Percentiles rank a stretch among this genome's conserved stretches.
These are phyloP conservation scores for Paraphoma sp. DNA, from an alignment of 2,329 filamentous ascomycete species.

Conservation along the genomic window DNA sequence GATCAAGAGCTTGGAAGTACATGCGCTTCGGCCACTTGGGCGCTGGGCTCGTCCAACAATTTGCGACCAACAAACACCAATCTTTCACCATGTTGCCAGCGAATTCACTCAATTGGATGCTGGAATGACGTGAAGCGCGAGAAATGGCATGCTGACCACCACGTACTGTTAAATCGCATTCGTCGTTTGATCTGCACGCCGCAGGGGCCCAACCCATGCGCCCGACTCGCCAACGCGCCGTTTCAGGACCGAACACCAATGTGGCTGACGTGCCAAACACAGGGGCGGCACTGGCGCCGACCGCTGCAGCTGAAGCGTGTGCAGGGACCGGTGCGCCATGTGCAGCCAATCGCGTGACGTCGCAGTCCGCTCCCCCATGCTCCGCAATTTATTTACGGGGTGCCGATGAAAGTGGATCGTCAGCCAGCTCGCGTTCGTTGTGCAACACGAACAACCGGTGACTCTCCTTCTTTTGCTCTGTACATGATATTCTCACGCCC, in stretches of 20 bases:
- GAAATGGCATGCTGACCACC: no score
- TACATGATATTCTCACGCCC: not conserved
- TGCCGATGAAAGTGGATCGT: not conserved
- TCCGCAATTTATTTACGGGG: slow-evolving; percentile 5
- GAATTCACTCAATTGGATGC: no score
- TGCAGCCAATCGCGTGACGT: not conserved
- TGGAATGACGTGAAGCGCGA: no score
- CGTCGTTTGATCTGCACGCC: slow-evolving; percentile 1
- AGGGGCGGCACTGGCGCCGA: slow-evolving; percentile 1
- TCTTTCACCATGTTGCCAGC: no score
- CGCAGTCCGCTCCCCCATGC: not conserved
- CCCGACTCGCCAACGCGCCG: not conserved
- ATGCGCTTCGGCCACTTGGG: no score
- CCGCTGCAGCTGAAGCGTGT: not conserved
- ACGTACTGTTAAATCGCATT: no score
- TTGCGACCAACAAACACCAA: no score
- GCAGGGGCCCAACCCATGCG: not conserved
- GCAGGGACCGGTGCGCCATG: not conserved
- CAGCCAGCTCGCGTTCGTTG: not conserved
- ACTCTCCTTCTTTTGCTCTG: not conserved
- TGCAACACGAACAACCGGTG: no score
- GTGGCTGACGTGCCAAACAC: slow-evolving; percentile 5
- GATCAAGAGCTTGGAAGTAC: no score
- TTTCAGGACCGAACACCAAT: slow-evolving; percentile 1
- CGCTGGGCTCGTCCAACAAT: no score